phyloP scores from a whole-genome alignment of 345 rosid genomes.

The Trapa bicornis region DNA sequence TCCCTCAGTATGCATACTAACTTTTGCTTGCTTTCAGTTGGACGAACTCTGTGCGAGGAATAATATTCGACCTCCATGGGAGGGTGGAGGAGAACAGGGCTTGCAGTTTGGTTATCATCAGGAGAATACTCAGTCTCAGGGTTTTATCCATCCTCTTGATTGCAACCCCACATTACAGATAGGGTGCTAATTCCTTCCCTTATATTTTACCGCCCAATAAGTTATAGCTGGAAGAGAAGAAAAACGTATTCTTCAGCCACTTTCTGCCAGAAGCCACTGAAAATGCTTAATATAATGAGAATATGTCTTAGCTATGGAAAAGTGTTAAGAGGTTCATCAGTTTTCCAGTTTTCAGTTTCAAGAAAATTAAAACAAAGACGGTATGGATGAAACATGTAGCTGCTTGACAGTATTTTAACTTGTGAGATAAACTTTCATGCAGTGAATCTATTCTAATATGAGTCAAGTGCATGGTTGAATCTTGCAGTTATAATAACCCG shows the following conservation, averaged over 20 bases:
- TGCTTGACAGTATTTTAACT: not conserved
- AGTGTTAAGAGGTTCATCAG: too few relatives aligned
- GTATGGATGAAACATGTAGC: too few relatives aligned
- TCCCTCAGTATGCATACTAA: not conserved
- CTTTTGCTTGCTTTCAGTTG: conserved; percentile 29
- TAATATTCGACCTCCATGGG: conserved; percentile 59
- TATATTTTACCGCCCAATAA: not conserved
- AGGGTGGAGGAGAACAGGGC: conserved; percentile 42
- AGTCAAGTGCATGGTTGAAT: not conserved
- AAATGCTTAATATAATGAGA: too few relatives aligned
- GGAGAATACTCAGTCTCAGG: conserved; percentile 39
- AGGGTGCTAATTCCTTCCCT: conserved; percentile 34
- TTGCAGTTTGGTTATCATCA: conserved; percentile 55
- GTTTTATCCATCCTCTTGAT: conserved; percentile 60
- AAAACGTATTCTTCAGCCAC: too few relatives aligned
- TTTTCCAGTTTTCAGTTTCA: too few relatives aligned
- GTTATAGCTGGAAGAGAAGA: not conserved
- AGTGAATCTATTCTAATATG: not conserved
- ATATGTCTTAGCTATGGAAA: too few relatives aligned
- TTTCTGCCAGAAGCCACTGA: too few relatives aligned
- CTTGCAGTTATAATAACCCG: conserved; percentile 30
- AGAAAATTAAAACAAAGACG: too few relatives aligned
- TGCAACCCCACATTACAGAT: conserved; percentile 96
- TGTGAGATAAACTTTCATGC: not conserved
- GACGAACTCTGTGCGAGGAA: conserved; percentile 55